Evolutionary conservation across 106 monocot genomes (phyloP), one percentile per base, ranked within the genome.

Genomic region (Phalaenopsis aphrodite): DNA sequence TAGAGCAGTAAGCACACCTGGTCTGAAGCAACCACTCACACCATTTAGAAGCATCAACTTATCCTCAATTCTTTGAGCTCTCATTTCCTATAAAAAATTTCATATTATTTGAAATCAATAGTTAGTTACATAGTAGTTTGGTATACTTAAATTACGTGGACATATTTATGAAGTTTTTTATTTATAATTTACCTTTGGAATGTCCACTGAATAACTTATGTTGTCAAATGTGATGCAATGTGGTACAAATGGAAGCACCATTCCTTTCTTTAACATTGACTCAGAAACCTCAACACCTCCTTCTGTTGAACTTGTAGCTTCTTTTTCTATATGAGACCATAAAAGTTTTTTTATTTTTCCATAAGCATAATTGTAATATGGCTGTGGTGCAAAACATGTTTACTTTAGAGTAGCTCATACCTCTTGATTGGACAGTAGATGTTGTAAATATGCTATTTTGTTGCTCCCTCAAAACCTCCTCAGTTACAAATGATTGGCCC

Each of bases 171-270:
- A 66, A 82, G 8, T 23, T 17, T 48, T 64, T 8, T 16, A 49
- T 38, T 5, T 2, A 83, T 21, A 52, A 41, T 74, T 81, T 84
- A 92, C 92, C 92, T 84, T 77, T 78, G 94, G 91, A 88, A 92
- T 90, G 82, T 92, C 90, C 42, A 94, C 94, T 1, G 94, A 91
- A 76, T 30, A 30, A 30, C 30, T 30, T 30, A 94, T 55, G 18
- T 87, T 41, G 21, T 94, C 88, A 66, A 94, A 94, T 71, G 92
- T 87, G 38, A 94, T 83, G 7, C 89, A 87, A 38, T 88, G 85
- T n/a, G 94, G 94, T 42, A 86, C 48, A 77, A 94, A 94, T 71
- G 91, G 94, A 75, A 94, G 88, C 48, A 94, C 85, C 94, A 88
- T 92, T 30, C 92, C 90, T 64, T 82, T 93, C 81, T 82, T 89